Conservation (phyloP, 2,329 filamentous ascomycete species). For the Trichoderma aggressivum region DNA sequence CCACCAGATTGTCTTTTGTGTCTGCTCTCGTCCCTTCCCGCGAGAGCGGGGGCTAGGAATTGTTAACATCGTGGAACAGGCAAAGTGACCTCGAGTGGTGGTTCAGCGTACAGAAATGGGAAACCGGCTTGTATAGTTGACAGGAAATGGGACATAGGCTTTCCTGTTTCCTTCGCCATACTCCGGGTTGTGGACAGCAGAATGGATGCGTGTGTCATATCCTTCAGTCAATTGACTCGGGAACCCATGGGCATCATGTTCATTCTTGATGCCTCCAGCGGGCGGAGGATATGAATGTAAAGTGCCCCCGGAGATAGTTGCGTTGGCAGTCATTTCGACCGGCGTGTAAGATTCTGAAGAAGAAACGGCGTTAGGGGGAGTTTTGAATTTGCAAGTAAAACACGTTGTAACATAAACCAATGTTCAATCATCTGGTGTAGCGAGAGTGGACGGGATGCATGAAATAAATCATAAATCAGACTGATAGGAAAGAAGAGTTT, state of each 20-base stretch:
- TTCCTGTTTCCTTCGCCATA: background rate
- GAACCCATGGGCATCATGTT: background rate
- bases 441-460: background rate
- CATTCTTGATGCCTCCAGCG: background rate
- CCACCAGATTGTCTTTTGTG: background rate
- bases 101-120: background rate
- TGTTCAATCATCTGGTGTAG: background rate
- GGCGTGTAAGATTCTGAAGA: background rate
- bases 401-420: background rate
- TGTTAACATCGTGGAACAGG: background rate
- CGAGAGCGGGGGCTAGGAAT: background rate
- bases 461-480: background rate
- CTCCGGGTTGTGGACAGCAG: background rate
- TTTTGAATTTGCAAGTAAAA: background rate
- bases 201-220: background rate
- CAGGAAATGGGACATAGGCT: background rate
- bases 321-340: too few relatives aligned
- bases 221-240: background rate
- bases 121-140: background rate
- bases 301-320: background rate
- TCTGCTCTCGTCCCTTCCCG: background rate
- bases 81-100: background rate
- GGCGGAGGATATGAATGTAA: background rate
- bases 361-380: background rate
- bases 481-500: background rate